Evolutionary conservation across 208 protist genomes (phyloP).

Genomic region (Leishmania tarentolae): DNA sequence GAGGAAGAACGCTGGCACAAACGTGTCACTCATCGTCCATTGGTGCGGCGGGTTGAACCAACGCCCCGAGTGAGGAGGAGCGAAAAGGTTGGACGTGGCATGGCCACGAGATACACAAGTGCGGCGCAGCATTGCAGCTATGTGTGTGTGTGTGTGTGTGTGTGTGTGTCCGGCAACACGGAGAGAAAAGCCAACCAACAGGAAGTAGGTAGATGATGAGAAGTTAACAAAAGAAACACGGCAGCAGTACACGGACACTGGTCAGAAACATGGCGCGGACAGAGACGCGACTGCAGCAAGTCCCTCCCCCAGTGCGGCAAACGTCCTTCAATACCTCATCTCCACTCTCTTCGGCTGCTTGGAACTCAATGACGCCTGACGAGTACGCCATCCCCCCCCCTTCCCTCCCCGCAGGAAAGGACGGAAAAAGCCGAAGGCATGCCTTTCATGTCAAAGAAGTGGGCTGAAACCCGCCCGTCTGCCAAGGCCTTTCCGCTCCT

Average conservation of each 20-base stretch:
- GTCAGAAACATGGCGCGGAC: neutral
- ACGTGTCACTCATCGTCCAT: slow-evolving; percentile 92
- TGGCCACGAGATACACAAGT: slow-evolving; percentile 64
- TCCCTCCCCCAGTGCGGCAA: neutral
- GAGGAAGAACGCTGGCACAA: slow-evolving; percentile 83
- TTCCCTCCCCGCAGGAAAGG: neutral
- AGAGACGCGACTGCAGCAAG: neutral
- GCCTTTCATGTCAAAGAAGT: neutral
- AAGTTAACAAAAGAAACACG: neutral
- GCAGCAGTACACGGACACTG: neutral
- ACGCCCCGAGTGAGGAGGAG: slow-evolving; percentile 82
- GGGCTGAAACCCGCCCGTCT: neutral
- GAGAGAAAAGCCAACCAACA: neutral
- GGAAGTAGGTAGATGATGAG: neutral
- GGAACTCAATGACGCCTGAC: too few relatives aligned
- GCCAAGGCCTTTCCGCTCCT: neutral
- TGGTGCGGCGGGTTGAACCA: slow-evolving; percentile 94
- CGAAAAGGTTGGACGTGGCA: slow-evolving; percentile 90
- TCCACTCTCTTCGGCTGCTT: neutral
- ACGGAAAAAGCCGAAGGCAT: too few relatives aligned
- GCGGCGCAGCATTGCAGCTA: slow-evolving; percentile 71
- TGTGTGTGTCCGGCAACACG: neutral
- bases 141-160: neutral
- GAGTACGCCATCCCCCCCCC: too few relatives aligned
- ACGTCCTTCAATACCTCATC: neutral